Evolutionary conservation across 1,139 yeast species (phyloP).

Genomic region (Torulaspora globosa): DNA sequence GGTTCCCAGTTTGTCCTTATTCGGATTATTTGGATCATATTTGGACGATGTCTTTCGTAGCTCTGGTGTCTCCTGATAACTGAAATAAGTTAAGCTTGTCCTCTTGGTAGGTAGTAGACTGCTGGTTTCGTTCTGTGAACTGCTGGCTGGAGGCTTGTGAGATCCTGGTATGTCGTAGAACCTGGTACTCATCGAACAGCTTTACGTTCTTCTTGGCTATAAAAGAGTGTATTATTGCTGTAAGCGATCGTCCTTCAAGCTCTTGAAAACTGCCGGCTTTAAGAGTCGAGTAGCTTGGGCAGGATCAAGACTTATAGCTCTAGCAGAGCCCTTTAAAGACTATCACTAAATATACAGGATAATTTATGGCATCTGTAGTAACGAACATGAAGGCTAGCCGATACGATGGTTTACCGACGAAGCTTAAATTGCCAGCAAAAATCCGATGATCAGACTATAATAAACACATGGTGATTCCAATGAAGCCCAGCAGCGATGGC

Average conservation of each 20-base stretch:
- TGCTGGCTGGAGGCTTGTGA: slow-evolving; percentile 28
- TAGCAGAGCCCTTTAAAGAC: background rate
- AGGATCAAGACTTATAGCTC: background rate
- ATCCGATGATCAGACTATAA: background rate
- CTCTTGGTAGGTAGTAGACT: slow-evolving; percentile 25
- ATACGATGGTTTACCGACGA: background rate
- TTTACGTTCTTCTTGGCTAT: background rate
- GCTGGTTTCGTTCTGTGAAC: slow-evolving; percentile 21
- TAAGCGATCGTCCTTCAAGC: background rate
- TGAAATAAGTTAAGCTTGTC: slow-evolving; percentile 27
- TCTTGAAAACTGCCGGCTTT: background rate
- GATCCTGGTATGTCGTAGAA: slow-evolving; percentile 37
- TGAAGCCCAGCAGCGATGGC: background rate
- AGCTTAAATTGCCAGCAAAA: background rate
- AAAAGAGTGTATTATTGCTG: background rate
- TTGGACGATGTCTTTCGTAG: slow-evolving; percentile 31
- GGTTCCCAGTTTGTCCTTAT: slow-evolving; percentile 55
- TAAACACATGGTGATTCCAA: background rate
- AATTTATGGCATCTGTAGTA: background rate
- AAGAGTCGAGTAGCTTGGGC: background rate
- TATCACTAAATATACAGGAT: background rate
- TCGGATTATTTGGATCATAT: slow-evolving; percentile 36
- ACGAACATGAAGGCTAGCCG: background rate
- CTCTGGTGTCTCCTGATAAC: slow-evolving; percentile 30
- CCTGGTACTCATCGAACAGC: slow-evolving; percentile 20